Percentiles rank a stretch among this genome's conserved stretches.
These are phyloP conservation scores for Plectranthus barbatus DNA, from an alignment of 257 asterid genomes.

Conservation along the genomic window DNA sequence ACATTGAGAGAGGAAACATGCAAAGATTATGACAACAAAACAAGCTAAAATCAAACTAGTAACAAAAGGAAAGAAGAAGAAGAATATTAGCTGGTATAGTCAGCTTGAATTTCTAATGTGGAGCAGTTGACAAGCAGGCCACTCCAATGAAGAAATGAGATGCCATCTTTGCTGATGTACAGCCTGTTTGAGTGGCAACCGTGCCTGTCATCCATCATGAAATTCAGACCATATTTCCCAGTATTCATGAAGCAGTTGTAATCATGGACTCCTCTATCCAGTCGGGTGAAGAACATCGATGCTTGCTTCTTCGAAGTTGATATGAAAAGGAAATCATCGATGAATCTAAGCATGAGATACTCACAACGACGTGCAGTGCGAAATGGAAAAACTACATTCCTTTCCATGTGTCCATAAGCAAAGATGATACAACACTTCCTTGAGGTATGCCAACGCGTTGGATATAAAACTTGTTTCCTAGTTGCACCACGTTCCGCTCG, in stretches of 20 bases:
- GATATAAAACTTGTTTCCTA: conserved; percentile 45
- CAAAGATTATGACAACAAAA: background rate
- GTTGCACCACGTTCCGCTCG: conserved; percentile 47
- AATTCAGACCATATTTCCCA: conserved; percentile 68
- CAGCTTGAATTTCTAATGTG: conserved; percentile 92
- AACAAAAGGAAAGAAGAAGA: too few species aligned
- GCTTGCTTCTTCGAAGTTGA: conserved; percentile 85
- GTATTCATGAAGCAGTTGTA: conserved; percentile 83
- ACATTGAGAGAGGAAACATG: background rate
- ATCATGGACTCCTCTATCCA: conserved; percentile 63
- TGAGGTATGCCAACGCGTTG: conserved; percentile 88
- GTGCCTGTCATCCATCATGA: conserved; percentile 25
- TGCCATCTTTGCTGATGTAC: conserved; percentile 53
- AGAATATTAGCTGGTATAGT: conserved; percentile 61
- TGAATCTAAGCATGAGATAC: conserved; percentile 59
- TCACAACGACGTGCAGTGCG: conserved; percentile 31
- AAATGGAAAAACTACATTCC: conserved; percentile 52
- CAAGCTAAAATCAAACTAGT: background rate
- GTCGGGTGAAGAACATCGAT: conserved; percentile 48
- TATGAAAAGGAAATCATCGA: conserved; percentile 75
- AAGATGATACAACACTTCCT: conserved; percentile 75
- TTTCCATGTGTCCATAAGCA: conserved; percentile 87
- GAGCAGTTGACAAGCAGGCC: conserved; percentile 71
- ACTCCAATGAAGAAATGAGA: conserved; percentile 82
- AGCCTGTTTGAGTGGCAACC: conserved; percentile 36